Evolutionary conservation across 2,329 filamentous ascomycete genomes (phyloP), one percentile per base, ranked within the genome.

Genomic region (Ophidiomyces ophidiicola): DNA sequence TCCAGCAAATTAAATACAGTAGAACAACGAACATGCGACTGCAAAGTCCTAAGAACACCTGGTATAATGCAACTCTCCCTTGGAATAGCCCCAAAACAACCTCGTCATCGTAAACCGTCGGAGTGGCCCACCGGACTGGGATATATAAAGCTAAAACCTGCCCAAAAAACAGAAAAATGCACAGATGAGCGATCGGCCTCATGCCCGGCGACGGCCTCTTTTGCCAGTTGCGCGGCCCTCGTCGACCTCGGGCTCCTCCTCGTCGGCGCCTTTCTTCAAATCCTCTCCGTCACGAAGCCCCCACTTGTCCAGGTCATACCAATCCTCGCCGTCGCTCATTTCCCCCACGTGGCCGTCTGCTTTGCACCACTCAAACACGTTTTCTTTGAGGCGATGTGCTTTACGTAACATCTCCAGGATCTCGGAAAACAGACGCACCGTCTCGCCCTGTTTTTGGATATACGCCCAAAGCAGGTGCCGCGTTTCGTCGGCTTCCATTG

Each of bases 261-360:
- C 67, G 41, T 74, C 70, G 26, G 71, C 70, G 0, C 75, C 75
- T 52, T 78, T 78, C 46, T 70, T 69, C 37, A 78, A 53, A 42
- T 71, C 68, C 30, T 72, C 69, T 1, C 69, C 68, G 24, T 62
- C 59, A 2, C 49, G 52, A n/a, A 79, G 54, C 0, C 67, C 68
- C 74, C 72, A 78, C 49, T 74, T 70, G 40, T 74, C 70, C 14
- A 65, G 61, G 50, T 80, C 76, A 47, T 76, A 76, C 76, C 76
- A 80, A 50, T 80, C 76, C 57, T 80, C 76, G 1, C 76, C 75
- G 49, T 80, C 76, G 38, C 72, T 77, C 72, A 78, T 71, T 52
- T 79, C 75, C 3, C 74, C 73, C 11, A 77, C 58, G 53, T 80
- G 76, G 4, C 63, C 75, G 50, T 78, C 75, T 0, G 75, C 72